phyloP scores from a whole-genome alignment of 345 rosid species.

The Syzygium aqueum region DNA sequence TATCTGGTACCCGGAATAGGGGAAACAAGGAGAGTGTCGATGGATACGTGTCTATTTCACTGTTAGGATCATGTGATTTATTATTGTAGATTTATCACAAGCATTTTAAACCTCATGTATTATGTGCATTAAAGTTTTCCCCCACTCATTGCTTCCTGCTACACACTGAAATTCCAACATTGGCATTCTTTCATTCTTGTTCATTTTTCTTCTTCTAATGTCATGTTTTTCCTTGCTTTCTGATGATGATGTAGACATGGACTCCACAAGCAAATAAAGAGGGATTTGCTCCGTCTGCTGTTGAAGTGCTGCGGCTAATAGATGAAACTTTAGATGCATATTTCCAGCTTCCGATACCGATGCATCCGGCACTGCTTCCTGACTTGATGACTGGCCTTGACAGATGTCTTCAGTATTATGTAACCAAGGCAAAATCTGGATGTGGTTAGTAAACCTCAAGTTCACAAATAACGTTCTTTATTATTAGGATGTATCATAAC shows the following conservation, averaged over 20 bases:
- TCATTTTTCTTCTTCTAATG: background rate
- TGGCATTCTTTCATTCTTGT: background rate
- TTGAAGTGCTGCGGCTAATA: conserved; percentile 63
- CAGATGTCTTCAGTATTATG: conserved; percentile 81
- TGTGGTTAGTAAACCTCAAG: conserved; percentile 47
- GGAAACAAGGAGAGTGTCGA: background rate
- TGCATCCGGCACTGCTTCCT: conserved; percentile 88
- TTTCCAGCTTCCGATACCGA: conserved; percentile 91
- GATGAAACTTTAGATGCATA: conserved; percentile 85
- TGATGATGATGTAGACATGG: conserved; percentile 53
- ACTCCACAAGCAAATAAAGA: conserved; percentile 53
- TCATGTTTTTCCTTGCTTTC: background rate
- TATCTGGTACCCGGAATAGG: background rate
- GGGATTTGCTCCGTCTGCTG: conserved; percentile 74
- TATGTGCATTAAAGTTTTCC: background rate
- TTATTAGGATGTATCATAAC: background rate
- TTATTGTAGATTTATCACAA: background rate
- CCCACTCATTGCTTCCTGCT: background rate
- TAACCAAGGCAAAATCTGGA: conserved; percentile 79
- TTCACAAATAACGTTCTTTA: conserved; percentile 8
- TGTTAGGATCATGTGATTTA: background rate
- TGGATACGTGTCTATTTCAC: background rate
- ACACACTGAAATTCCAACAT: background rate
- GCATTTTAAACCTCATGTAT: background rate
- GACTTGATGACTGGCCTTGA: conserved; percentile 83